phyloP scores from a whole-genome alignment of 1,284 basidiomycete species.

The Rhodotorula sp. region DNA sequence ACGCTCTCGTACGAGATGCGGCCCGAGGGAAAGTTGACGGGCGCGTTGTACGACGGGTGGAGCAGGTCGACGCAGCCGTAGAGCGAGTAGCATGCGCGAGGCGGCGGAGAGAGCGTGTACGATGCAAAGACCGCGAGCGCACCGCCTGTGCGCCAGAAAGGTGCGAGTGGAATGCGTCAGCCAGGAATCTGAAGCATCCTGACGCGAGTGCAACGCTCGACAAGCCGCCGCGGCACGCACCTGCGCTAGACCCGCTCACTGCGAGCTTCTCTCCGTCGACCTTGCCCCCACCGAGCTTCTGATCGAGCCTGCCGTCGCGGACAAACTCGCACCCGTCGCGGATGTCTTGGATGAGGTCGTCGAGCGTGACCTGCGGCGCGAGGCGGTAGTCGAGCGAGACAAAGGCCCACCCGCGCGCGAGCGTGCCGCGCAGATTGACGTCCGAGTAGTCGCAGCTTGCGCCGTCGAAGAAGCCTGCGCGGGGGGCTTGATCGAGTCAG shows the following conservation, averaged over 20 bases:
- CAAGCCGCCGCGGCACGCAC: background rate
- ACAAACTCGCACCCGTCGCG: conserved; percentile 19
- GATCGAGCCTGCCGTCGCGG: conserved; percentile 15
- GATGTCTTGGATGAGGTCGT: conserved; percentile 21
- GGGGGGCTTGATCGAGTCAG: no score
- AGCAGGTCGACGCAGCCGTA: conserved; percentile 27
- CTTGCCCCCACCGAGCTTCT: conserved; percentile 14
- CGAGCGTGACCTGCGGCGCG: conserved; percentile 29
- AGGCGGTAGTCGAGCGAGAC: conserved; percentile 32
- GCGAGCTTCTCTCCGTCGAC: conserved; percentile 23
- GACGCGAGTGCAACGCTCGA: background rate
- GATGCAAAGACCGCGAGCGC: conserved; percentile 26
- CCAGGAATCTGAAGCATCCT: rapidly evolving
- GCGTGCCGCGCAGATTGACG: conserved; percentile 19
- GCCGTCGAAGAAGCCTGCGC: conserved; percentile 32
- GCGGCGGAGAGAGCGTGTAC: conserved; percentile 22
- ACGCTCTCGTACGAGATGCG: conserved; percentile 18
- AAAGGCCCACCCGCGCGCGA: conserved; percentile 33
- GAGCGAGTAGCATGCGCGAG: conserved; percentile 13
- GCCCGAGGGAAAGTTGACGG: conserved; percentile 28
- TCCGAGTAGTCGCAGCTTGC: conserved; percentile 17
- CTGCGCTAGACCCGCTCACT: conserved; percentile 21
- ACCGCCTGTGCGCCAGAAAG: conserved; percentile 3
- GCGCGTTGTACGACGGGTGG: conserved; percentile 27
- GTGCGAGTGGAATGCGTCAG: background rate